Evolutionary conservation across 768 basidiomycete genomes (phyloP).

Genomic region (Phylloporus sp.): DNA sequence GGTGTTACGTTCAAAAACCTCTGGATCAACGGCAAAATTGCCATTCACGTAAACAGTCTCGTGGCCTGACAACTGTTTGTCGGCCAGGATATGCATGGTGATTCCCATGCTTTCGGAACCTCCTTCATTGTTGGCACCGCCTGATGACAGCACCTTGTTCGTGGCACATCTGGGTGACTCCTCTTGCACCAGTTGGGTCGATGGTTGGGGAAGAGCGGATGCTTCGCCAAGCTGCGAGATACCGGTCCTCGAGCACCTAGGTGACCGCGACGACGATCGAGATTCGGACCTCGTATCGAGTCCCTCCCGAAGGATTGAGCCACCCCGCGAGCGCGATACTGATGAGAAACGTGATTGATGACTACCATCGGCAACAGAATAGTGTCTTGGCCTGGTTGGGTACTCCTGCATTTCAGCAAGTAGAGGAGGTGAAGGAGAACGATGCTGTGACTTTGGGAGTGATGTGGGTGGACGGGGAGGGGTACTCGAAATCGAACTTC

Average conservation of each 20-base stretch:
- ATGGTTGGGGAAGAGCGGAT: slow-evolving; percentile 13
- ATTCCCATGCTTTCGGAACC: slow-evolving; percentile 18
- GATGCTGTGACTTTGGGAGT: slow-evolving; percentile 16
- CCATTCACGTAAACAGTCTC: slow-evolving; percentile 21
- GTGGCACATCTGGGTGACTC: slow-evolving; percentile 24
- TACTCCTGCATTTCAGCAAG: slow-evolving; percentile 4
- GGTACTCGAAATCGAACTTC: slow-evolving; percentile 32
- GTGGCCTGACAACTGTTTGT: slow-evolving; percentile 20
- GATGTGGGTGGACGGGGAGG: slow-evolving; percentile 24
- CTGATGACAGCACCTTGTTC: slow-evolving; percentile 10
- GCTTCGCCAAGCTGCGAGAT: slow-evolving; percentile 25
- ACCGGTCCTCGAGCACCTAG: slow-evolving; percentile 28
- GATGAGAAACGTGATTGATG: slow-evolving; percentile 19
- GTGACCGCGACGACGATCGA: slow-evolving; percentile 55
- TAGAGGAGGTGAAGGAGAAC: slow-evolving; percentile 24
- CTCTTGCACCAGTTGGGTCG: slow-evolving; percentile 34
- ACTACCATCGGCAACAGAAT: slow-evolving; percentile 7
- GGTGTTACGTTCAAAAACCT: slow-evolving; percentile 10
- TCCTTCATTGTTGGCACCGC: slow-evolving; percentile 14
- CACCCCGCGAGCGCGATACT: slow-evolving; percentile 21
- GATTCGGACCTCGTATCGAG: slow-evolving; percentile 36
- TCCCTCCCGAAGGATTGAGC: slow-evolving; percentile 29
- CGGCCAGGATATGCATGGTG: slow-evolving; percentile 7
- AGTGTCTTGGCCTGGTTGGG: slow-evolving; percentile 1
- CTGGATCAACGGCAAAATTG: slow-evolving; percentile 11